Base-by-base conservation (phyloP, 371 early-diverging fungal species). In the Haplosporangium sp. region DNA sequence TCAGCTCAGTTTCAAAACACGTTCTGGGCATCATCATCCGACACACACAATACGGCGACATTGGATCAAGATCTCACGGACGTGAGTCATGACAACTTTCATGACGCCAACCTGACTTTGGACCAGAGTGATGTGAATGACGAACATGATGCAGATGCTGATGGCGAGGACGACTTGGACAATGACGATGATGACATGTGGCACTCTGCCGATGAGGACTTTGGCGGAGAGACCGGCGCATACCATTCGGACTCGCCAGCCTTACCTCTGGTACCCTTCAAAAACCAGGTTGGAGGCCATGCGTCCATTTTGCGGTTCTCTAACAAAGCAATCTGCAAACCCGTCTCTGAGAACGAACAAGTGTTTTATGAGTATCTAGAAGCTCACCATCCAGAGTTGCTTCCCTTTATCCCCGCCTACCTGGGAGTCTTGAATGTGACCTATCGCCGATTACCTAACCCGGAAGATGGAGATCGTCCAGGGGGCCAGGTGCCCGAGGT, bases 401-500 rank as follows among this genome's bases (percentile, higher is more conserved):
- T 93, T 48, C 92, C 90, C 4, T 98, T 96, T 76, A 91, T 94
- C 16, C 94, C 97, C 8, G 92, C 91, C 43, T 98, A 96, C 75
- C 82, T 97, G 68, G 98, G 99, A 18, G 92, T 95, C 0, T 85
- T 98, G 36, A 98, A 97, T 75, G 96, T 98, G 60, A 94, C 94
- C 5, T 95, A 94, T 68, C 84, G 87, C 18, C 73, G 74, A 53
- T 69, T 81, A 9, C 70, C 71, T 8, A 82, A 82, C n/a, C 69
- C 79, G 8, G 81, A 73, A 37, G 64, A 73, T 41, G 77, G 68
- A n/a, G 73, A 63, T 5, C 48, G 66, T 37, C 76, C 74, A 46
- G 68, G 73, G 20, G 73, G 82, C 36, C 46, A 74, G 14, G 83
- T 88, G 1, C 92, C 92, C 3, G 90, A 88, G 76, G 92, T 95